Base-by-base conservation (phyloP, 129 eudicot species). In the Daucus carota region DNA sequence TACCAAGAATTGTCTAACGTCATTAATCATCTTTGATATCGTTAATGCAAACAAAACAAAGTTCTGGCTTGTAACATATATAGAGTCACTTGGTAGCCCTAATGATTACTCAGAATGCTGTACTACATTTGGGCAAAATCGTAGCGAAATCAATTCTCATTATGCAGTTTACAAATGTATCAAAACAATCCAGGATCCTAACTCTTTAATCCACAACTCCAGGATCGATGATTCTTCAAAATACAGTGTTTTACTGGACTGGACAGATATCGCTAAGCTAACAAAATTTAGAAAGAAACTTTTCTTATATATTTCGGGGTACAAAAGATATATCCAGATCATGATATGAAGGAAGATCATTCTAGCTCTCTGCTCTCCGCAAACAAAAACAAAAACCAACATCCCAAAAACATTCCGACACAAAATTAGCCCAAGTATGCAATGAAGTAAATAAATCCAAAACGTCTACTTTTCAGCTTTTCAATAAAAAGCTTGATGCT, bases 391-490 rank as follows among this genome's bases (percentile, higher is more conserved):
- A 87, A 82, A 84, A 63, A 75, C 72, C 73, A 78, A 76, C 78
- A 62, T 79, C 73, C 90, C 74, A 84, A 87, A 87, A 54, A 75
- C 65, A 50, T 67, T 74, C 77, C 15, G 52, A 79, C 81, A 83
- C 81, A 76, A 65, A 43, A 66, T 65, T 22, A 41, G 16, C 6
- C 9, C 16, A 16, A 76, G 36, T 59, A 57, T 43, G 11, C 18
- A 32, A 57, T 71, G 41, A 63, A 50, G 43, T 77, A 11, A 60
- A 78, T 70, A 33, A 33, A 6, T 40, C 77, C 81, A 66, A 33
- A 0, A 29, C 6, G 3, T 2, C 9, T 3, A 13, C 16, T 14
- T 63, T 6, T 12, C 6, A 63, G 4, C 66, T 42, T n/a, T n/a
- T 18, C 32, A 45, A 8, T n/a, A 44, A 1, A 57, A 16, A 77